Percentiles rank a stretch among this genome's conserved stretches.
These are phyloP conservation scores for Micromonas commoda DNA, from an alignment of 139 green algal species.

Conservation along the genomic window DNA sequence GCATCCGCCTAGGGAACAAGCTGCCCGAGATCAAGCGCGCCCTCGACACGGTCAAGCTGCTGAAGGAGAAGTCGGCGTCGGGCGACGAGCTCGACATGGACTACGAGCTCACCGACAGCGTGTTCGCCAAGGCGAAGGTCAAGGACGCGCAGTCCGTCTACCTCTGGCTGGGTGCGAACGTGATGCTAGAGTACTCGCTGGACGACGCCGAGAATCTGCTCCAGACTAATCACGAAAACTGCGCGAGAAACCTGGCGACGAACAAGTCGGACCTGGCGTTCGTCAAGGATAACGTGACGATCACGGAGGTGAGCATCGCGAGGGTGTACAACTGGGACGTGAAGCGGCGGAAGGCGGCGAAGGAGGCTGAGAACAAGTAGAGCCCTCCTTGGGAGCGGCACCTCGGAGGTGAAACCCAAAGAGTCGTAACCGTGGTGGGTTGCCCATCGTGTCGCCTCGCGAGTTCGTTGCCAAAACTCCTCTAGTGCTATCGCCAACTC, in stretches of 20 bases:
- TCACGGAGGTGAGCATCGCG: constrained; percentile 66
- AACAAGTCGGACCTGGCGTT: constrained; percentile 46
- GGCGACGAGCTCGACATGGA: not conserved
- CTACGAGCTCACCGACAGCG: constrained; percentile 17
- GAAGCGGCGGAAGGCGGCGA: constrained; percentile 27
- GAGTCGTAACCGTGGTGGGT: too few species aligned
- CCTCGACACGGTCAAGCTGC: constrained; percentile 6
- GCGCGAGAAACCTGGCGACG: constrained; percentile 38
- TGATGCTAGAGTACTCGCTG: constrained; percentile 74
- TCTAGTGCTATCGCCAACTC: too few species aligned
- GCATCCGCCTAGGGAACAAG: not conserved
- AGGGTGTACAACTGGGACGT: constrained; percentile 79
- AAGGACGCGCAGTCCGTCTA: constrained; percentile 47
- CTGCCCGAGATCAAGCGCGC: constrained; percentile 8
- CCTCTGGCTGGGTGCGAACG: constrained; percentile 72
- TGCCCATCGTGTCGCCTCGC: too few species aligned
- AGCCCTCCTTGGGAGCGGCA: not conserved
- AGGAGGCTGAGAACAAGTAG: constrained; percentile 3
- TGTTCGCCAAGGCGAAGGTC: constrained; percentile 24
- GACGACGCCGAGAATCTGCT: constrained; percentile 50
- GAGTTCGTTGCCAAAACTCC: too few species aligned
- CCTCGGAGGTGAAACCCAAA: too few species aligned
- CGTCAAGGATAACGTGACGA: constrained; percentile 62
- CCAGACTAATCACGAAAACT: constrained; percentile 44
- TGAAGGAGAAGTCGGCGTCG: not conserved